These are phyloP conservation scores for Clarireedia sp. DNA, from an alignment of 2,329 filamentous ascomycete species.

Conservation along the genomic window DNA sequence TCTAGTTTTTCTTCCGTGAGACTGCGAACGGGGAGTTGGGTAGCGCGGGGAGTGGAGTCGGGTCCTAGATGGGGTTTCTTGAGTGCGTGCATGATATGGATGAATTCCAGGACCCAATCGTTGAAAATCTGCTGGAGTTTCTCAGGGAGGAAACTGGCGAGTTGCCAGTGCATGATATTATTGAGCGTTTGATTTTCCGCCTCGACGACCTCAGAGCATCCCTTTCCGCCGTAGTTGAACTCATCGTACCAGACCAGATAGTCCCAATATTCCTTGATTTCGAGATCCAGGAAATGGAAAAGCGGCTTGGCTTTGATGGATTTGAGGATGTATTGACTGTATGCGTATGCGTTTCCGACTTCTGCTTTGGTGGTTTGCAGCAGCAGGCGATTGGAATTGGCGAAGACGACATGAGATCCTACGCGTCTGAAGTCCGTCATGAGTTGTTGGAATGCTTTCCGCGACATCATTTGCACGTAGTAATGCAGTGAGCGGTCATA, in stretches of 20 bases:
- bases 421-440: slow-evolving; percentile 96
- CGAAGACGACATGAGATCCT: slow-evolving; percentile 92
- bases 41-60: slow-evolving; percentile 47
- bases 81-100: slow-evolving; percentile 83
- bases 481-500: slow-evolving; percentile 93
- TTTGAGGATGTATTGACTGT: slow-evolving; percentile 95
- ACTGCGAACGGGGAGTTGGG: slow-evolving; percentile 47
- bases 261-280: slow-evolving; percentile 99
- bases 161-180: slow-evolving; percentile 97
- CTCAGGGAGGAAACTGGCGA: slow-evolving; percentile 76
- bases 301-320: slow-evolving; percentile 92
- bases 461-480: slow-evolving; percentile 98
- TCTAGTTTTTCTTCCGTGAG: slow-evolving; percentile 52
- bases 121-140: slow-evolving; percentile 79
- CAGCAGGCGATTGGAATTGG: slow-evolving; percentile 78
- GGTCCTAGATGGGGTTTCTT: slow-evolving; percentile 54
- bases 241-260: slow-evolving; percentile 98
- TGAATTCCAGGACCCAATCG: slow-evolving; percentile 90
- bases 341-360: slow-evolving; percentile 92
- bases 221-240: slow-evolving; percentile 96
- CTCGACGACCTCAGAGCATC: slow-evolving; percentile 71
- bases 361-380: slow-evolving; percentile 95
- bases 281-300: slow-evolving; percentile 94
- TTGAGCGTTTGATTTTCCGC: slow-evolving; percentile 73
- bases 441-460: slow-evolving; percentile 92